Evolutionary conservation across 805 yeast species (phyloP).

Genomic region (Starmerella sirachaensis): DNA sequence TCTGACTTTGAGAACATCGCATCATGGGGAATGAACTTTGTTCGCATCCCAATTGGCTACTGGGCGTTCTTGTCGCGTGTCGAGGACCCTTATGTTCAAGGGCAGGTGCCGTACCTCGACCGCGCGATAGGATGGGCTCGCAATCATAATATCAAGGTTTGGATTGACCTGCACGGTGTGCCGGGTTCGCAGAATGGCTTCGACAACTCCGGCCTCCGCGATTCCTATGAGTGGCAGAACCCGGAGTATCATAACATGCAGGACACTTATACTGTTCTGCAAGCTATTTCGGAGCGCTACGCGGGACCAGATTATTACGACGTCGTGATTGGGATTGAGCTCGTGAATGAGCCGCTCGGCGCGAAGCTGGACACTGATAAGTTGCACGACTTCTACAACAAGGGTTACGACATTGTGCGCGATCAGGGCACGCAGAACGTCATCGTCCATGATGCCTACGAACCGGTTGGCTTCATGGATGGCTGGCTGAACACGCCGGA

Average conservation of each 20-base stretch:
- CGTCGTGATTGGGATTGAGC: slow-evolving; percentile 71
- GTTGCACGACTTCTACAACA: slow-evolving; percentile 46
- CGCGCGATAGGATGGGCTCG: slow-evolving; percentile 68
- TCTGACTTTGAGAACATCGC: slow-evolving; percentile 51
- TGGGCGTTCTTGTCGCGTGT: slow-evolving; percentile 67
- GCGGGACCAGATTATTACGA: slow-evolving; percentile 50
- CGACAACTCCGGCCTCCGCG: slow-evolving; percentile 85
- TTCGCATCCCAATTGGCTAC: slow-evolving; percentile 85
- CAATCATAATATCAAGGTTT: slow-evolving; percentile 50
- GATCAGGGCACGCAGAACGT: slow-evolving; percentile 39
- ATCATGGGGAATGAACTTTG: slow-evolving; percentile 45
- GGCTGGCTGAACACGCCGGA: slow-evolving; percentile 22
- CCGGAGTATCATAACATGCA: slow-evolving; percentile 35
- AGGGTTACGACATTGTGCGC: slow-evolving; percentile 59
- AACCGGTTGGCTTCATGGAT: slow-evolving; percentile 45
- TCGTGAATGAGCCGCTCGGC: slow-evolving; percentile 84
- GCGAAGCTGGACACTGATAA: slow-evolving; percentile 44
- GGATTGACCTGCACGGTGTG: slow-evolving; percentile 94
- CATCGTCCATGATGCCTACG: slow-evolving; percentile 75
- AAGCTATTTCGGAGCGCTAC: slow-evolving; percentile 47
- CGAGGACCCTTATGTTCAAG: slow-evolving; percentile 76
- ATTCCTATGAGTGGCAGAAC: slow-evolving; percentile 39
- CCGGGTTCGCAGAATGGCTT: slow-evolving; percentile 95
- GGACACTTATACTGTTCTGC: slow-evolving; percentile 45
- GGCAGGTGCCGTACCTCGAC: slow-evolving; percentile 63